Conservation (phyloP, 176 grass and related monocot genomes). For the Aegilops longissima region DNA sequence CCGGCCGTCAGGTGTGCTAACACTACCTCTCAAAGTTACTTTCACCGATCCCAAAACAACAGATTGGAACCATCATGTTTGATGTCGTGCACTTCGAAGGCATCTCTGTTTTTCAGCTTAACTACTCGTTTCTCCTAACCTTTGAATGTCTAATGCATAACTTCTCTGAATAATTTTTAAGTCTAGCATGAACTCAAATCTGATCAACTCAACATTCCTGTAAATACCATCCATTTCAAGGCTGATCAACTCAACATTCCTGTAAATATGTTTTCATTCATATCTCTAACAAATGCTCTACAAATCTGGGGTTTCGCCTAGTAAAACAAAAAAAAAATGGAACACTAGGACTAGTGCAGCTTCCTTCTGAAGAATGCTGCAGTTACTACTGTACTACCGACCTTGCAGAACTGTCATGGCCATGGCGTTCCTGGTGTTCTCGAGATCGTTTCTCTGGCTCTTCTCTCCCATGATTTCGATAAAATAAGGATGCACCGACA, state of each 20-base stretch:
- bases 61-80: too few species aligned
- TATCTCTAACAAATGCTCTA: background rate
- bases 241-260: background rate
- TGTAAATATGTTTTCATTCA: background rate
- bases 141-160: background rate
- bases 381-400: background rate
- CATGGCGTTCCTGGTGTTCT: constrained; percentile 36
- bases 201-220: background rate
- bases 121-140: too few species aligned
- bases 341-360: background rate
- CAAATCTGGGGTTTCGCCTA: background rate
- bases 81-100: too few species aligned
- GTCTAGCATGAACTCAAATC: background rate
- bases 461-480: background rate
- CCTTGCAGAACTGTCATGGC: constrained; percentile 37
- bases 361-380: background rate
- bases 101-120: too few species aligned
- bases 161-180: background rate
- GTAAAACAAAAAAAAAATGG: background rate
- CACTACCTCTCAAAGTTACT: too few species aligned
- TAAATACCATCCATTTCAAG: too few species aligned
- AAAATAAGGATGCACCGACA: constrained; percentile 29
- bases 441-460: background rate
- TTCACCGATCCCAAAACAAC: too few species aligned
- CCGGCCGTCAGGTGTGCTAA: too few species aligned